A percentile compares a stretch with the other conserved stretches of the same genome.
Evolutionary conservation across 306 rosid genomes (phyloP).

Genomic region (Morella rubra): DNA sequence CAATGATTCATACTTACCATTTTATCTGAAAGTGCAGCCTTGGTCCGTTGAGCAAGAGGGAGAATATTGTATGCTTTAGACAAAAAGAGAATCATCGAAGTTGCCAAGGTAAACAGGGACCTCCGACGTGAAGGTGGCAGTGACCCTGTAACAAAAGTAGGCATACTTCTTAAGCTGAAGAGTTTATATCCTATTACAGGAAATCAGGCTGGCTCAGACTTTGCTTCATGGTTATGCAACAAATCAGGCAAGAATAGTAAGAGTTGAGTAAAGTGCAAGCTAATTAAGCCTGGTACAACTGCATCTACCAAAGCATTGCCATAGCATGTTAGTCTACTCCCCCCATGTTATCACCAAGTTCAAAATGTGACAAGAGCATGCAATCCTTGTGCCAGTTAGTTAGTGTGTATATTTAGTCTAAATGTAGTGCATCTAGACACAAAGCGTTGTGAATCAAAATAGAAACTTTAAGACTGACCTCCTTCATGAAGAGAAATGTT

Average conservation of each 20-base stretch:
- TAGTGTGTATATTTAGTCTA: background rate
- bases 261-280: background rate
- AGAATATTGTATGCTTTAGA: slow-evolving; percentile 64
- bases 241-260: background rate
- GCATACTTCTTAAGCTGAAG: slow-evolving; percentile 28
- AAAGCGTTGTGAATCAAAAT: background rate
- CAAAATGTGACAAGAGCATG: slow-evolving; percentile 7
- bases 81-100: slow-evolving; percentile 82
- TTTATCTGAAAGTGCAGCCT: slow-evolving; percentile 51
- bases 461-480: slow-evolving; percentile 47
- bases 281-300: background rate
- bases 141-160: slow-evolving; percentile 51
- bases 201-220: slow-evolving; percentile 15
- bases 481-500: slow-evolving; percentile 61
- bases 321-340: background rate
- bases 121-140: slow-evolving; percentile 83
- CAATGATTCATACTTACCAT: slow-evolving; percentile 42
- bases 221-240: background rate
- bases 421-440: background rate
- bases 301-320: background rate
- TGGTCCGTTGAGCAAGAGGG: slow-evolving; percentile 52
- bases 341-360: slow-evolving; percentile 3
- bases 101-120: slow-evolving; percentile 79
- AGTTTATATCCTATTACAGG: slow-evolving; percentile 15
- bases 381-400: slow-evolving; percentile 11